Evolutionary conservation across 1,139 yeast genomes (phyloP).

Genomic region (Yamadazyma kanchanaburiensis): DNA sequence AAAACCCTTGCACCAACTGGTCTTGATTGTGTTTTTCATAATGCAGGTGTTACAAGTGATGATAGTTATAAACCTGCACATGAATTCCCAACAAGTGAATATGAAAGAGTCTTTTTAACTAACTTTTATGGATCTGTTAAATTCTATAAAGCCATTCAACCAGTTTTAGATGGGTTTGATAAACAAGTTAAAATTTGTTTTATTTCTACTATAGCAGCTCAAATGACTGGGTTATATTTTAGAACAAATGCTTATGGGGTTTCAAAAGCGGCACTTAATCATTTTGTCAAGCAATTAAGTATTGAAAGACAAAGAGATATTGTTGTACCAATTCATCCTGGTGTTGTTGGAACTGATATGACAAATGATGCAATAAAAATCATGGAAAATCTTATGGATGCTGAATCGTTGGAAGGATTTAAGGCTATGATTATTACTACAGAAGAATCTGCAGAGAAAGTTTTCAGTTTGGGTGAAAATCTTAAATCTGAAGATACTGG

Average conservation of each 20-base stretch:
- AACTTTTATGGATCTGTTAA: constrained; percentile 30
- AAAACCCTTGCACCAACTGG: constrained; percentile 8
- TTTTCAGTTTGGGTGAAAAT: too few species aligned
- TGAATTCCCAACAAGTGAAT: constrained; percentile 12
- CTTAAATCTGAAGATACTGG: too few species aligned
- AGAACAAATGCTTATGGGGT: constrained; percentile 20
- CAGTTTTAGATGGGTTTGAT: constrained; percentile 17
- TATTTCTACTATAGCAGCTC: constrained; percentile 22
- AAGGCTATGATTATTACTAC: too few species aligned
- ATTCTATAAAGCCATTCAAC: constrained; percentile 21
- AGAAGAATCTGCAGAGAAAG: too few species aligned
- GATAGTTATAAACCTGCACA: constrained; percentile 1
- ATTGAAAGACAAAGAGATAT: constrained; percentile 29
- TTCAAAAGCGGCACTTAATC: too few species aligned
- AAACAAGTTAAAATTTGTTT: constrained; percentile 19
- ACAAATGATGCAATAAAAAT: neutral
- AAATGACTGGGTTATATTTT: constrained; percentile 11
- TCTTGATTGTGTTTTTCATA: constrained; percentile 16
- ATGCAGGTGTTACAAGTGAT: constrained; percentile 14
- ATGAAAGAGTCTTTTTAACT: constrained; percentile 17
- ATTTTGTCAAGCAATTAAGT: constrained; percentile 6
- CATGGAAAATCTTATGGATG: too few species aligned
- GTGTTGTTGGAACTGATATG: constrained; percentile 25
- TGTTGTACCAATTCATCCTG: constrained; percentile 24
- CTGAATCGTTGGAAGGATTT: too few species aligned